Percentiles rank a stretch among this genome's conserved stretches.
Evolutionary conservation across 2,329 filamentous ascomycete species (phyloP).

Genomic region (Sphaerostilbella broomeana): DNA sequence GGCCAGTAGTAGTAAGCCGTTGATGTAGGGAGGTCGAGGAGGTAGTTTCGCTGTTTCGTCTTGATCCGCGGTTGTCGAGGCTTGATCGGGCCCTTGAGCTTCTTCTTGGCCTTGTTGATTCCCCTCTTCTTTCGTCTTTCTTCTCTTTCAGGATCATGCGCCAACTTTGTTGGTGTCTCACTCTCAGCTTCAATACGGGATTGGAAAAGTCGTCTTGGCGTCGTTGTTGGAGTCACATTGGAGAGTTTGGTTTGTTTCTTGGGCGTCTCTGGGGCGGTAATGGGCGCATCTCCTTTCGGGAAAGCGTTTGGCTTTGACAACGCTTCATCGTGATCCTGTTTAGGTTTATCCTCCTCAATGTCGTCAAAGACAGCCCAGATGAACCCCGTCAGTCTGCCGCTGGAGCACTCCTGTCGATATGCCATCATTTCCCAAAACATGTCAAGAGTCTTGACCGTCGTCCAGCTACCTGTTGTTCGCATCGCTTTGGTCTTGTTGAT

Average conservation of each 20-base stretch:
- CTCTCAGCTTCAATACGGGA: conserved; percentile 16
- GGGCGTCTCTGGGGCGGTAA: conserved; percentile 26
- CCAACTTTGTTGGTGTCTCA: not conserved
- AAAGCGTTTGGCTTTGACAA: conserved; percentile 25
- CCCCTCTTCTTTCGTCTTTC: conserved; percentile 21
- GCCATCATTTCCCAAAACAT: conserved; percentile 99
- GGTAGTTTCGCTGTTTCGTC: conserved; percentile 44
- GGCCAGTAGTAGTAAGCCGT: conserved; percentile 65
- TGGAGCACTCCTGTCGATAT: conserved; percentile 90
- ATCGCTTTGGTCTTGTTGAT: conserved; percentile 50
- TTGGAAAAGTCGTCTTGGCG: conserved; percentile 28
- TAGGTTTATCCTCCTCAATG: conserved; percentile 15
- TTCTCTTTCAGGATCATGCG: conserved; percentile 3
- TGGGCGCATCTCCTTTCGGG: conserved; percentile 18
- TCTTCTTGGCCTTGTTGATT: conserved; percentile 38
- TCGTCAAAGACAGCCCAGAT: conserved; percentile 84
- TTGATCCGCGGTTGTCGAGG: conserved; percentile 61
- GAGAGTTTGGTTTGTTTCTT: conserved; percentile 21
- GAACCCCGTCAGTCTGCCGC: conserved; percentile 86
- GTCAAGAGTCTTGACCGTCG: conserved; percentile 73
- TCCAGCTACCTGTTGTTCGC: conserved; percentile 65
- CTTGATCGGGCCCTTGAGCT: conserved; percentile 53
- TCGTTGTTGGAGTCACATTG: conserved; percentile 25
- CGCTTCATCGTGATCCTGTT: conserved; percentile 4
- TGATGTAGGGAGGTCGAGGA: conserved; percentile 41